Evolutionary conservation across 768 basidiomycete genomes (phyloP).

Genomic region (Mycena alexandri): DNA sequence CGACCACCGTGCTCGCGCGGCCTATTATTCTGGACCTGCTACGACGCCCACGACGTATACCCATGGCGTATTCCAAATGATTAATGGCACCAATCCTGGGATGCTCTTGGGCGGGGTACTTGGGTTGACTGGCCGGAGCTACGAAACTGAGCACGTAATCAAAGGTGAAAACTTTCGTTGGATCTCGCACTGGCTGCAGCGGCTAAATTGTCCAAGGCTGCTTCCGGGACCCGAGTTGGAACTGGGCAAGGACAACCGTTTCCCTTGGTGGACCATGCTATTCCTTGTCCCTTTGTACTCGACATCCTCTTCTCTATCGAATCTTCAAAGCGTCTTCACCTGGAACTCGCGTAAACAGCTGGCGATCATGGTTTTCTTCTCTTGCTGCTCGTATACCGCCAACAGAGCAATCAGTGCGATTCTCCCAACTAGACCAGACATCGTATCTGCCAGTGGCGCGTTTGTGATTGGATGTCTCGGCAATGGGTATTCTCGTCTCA

Average conservation of each 20-base stretch:
- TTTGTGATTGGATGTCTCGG: constrained; percentile 84
- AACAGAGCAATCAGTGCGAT: constrained; percentile 73
- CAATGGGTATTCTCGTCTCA: constrained; percentile 82
- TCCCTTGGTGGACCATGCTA: constrained; percentile 87
- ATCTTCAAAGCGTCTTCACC: constrained; percentile 72
- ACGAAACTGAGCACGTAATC: constrained; percentile 59
- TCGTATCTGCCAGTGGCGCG: constrained; percentile 84
- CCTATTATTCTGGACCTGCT: constrained; percentile 63
- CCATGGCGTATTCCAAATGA: constrained; percentile 67
- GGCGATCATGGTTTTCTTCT: constrained; percentile 82
- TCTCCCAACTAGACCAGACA: constrained; percentile 76
- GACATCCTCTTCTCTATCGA: constrained; percentile 78
- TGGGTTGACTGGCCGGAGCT: constrained; percentile 53
- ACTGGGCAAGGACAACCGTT: constrained; percentile 81
- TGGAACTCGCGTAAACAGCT: constrained; percentile 60
- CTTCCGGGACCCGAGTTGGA: constrained; percentile 78
- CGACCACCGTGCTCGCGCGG: constrained; percentile 65
- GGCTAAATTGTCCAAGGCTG: constrained; percentile 67
- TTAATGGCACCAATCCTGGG: constrained; percentile 60
- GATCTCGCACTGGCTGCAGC: constrained; percentile 26
- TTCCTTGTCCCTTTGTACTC: constrained; percentile 84
- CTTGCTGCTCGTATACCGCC: constrained; percentile 79
- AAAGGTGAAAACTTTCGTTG: constrained; percentile 53
- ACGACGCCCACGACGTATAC: constrained; percentile 56
- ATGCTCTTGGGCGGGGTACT: constrained; percentile 58